phyloP scores from a whole-genome alignment of 1,139 yeast genomes.

The Geotrichum siamense region DNA sequence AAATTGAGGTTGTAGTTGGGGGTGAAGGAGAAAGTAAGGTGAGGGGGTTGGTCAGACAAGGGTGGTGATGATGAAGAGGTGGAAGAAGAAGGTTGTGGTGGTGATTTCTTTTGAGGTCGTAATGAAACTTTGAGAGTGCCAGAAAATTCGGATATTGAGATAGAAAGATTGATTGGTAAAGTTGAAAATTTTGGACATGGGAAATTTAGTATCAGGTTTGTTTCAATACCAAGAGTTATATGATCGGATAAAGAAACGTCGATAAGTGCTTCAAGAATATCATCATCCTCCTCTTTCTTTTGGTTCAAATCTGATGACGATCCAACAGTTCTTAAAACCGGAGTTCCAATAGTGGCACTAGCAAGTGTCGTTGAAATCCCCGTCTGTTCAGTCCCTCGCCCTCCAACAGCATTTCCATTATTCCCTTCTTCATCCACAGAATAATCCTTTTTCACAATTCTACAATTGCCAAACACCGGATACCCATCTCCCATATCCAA shows the following conservation, averaged over 20 bases:
- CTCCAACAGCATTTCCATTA: slow-evolving; percentile 19
- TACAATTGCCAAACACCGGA: slow-evolving; percentile 90
- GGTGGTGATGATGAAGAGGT: background rate
- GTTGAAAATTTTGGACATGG: slow-evolving; percentile 53
- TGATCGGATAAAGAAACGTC: slow-evolving; percentile 91
- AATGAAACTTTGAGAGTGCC: slow-evolving; percentile 83
- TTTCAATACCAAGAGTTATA: slow-evolving; percentile 81
- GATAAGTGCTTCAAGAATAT: slow-evolving; percentile 68
- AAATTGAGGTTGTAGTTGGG: slow-evolving; percentile 89
- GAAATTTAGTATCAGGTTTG: slow-evolving; percentile 70
- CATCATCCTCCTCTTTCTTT: slow-evolving; percentile 22
- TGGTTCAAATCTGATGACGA: slow-evolving; percentile 6
- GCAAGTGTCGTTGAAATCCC: slow-evolving; percentile 18
- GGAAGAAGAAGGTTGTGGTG: background rate
- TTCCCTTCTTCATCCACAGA: slow-evolving; percentile 17
- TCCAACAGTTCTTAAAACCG: background rate
- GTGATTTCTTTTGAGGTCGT: slow-evolving; percentile 27
- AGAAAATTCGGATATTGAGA: slow-evolving; percentile 33
- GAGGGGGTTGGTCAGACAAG: slow-evolving; percentile 39
- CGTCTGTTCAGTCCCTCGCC: slow-evolving; percentile 31
- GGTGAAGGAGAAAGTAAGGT: slow-evolving; percentile 77
- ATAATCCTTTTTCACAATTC: slow-evolving; percentile 50
- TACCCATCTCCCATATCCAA: slow-evolving; percentile 91
- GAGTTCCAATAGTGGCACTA: slow-evolving; percentile 3
- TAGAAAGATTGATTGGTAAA: background rate